Evolutionary conservation across 495 filamentous ascomycete genomes (phyloP).

Genomic region (Bacidia gigantensis): DNA sequence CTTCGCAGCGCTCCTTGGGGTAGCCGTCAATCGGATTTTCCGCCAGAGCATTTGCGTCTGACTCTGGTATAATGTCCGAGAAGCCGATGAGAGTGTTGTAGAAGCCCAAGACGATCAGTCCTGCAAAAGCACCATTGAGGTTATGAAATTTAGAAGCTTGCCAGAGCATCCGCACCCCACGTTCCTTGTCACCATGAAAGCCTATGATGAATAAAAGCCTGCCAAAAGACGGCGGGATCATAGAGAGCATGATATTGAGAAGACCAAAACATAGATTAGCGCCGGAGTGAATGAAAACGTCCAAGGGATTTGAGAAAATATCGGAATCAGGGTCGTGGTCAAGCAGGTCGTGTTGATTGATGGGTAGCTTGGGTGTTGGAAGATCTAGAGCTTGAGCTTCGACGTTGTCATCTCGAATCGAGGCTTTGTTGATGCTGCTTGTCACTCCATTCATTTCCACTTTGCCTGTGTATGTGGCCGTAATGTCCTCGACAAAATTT

Average conservation of each 20-base stretch:
- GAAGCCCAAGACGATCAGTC: slow-evolving; percentile 64
- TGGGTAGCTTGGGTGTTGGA: slow-evolving; percentile 17
- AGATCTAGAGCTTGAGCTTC: neutral
- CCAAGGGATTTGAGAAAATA: slow-evolving; percentile 54
- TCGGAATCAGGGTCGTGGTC: slow-evolving; percentile 37
- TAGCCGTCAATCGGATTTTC: slow-evolving; percentile 46
- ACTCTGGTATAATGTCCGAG: slow-evolving; percentile 69
- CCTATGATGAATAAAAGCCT: slow-evolving; percentile 78
- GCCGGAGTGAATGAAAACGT: slow-evolving; percentile 80
- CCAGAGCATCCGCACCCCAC: slow-evolving; percentile 79
- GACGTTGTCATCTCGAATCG: slow-evolving; percentile 14
- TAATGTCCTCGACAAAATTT: slow-evolving; percentile 12
- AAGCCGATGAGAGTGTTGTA: slow-evolving; percentile 78
- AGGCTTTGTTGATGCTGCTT: slow-evolving; percentile 24
- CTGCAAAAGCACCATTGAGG: slow-evolving; percentile 82
- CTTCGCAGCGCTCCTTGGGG: slow-evolving; percentile 52
- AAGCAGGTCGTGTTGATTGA: slow-evolving; percentile 22
- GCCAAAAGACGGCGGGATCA: slow-evolving; percentile 81
- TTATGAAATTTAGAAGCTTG: slow-evolving; percentile 77
- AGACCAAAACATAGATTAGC: slow-evolving; percentile 81
- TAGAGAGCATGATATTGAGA: slow-evolving; percentile 69
- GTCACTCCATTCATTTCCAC: slow-evolving; percentile 20
- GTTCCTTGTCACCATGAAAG: slow-evolving; percentile 78
- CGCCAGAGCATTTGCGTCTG: slow-evolving; percentile 35
- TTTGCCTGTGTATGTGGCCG: slow-evolving; percentile 24